Conservation (phyloP, 257 asterid species). For the Gynochthodes officinalis region DNA sequence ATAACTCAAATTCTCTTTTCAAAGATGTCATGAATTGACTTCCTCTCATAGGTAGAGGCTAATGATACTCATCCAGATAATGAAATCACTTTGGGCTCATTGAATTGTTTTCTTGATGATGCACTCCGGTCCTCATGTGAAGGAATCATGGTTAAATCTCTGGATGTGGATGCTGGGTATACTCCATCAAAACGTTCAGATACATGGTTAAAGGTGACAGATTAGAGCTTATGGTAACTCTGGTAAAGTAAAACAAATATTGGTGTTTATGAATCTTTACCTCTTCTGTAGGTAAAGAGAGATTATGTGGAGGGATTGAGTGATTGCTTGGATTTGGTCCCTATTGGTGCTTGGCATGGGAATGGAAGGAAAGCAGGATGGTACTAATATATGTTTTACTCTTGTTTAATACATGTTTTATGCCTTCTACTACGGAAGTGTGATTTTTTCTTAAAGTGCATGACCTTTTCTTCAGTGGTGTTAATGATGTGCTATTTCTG, state of each 20-base stretch:
- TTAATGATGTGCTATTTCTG: not conserved
- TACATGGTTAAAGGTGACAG: slow-evolving; percentile 83
- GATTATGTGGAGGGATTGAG: slow-evolving; percentile 80
- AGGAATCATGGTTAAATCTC: slow-evolving; percentile 88
- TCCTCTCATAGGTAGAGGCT: slow-evolving; percentile 53
- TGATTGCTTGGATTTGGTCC: slow-evolving; percentile 92
- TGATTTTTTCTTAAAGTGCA: not conserved
- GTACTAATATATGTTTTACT: slow-evolving; percentile 28
- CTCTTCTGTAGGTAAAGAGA: slow-evolving; percentile 63
- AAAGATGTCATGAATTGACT: slow-evolving; percentile 17
- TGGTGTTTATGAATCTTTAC: slow-evolving; percentile 10
- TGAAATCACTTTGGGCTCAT: slow-evolving; percentile 58
- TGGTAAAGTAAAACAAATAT: slow-evolving; percentile 8
- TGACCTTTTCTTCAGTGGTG: not conserved
- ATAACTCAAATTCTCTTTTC: not conserved
- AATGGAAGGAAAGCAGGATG: slow-evolving; percentile 98
- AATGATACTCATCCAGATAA: slow-evolving; percentile 55
- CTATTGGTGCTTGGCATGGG: slow-evolving; percentile 95
- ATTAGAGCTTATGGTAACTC: slow-evolving; percentile 15
- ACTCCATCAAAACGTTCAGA: slow-evolving; percentile 89
- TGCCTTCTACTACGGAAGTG: not conserved
- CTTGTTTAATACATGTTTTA: not conserved
- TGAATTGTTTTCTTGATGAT: slow-evolving; percentile 56
- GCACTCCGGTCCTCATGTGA: slow-evolving; percentile 78
- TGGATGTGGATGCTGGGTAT: slow-evolving; percentile 75